phyloP scores from a whole-genome alignment of 1,284 basidiomycete genomes.

The Ganoderma lingzhi region DNA sequence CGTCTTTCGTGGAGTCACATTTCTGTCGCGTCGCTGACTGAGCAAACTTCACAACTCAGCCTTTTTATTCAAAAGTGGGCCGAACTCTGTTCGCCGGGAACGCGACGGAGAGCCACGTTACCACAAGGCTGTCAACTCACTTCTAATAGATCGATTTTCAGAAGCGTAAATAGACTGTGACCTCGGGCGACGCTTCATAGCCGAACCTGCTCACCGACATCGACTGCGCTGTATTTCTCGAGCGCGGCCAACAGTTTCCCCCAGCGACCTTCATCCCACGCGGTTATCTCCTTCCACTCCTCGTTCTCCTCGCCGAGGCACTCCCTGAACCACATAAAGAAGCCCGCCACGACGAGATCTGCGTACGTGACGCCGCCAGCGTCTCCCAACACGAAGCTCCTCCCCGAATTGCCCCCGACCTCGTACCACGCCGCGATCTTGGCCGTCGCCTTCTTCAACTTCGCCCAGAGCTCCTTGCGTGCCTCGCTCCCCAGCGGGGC shows the following conservation, averaged over 20 bases:
- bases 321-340: slow-evolving; percentile 41
- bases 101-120: too few relatives aligned
- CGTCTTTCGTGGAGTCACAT: not conserved
- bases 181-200: not conserved
- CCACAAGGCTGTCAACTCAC: too few relatives aligned
- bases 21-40: not conserved
- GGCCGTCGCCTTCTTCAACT: slow-evolving; percentile 39
- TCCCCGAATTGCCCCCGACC: slow-evolving; percentile 33
- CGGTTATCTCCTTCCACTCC: slow-evolving; percentile 47
- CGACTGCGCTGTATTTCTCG: not conserved
- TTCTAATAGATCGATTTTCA: too few relatives aligned
- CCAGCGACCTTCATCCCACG: slow-evolving; percentile 51
- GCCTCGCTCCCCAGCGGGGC: slow-evolving; percentile 32
- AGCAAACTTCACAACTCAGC: not conserved
- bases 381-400: slow-evolving; percentile 37
- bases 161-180: too few relatives aligned
- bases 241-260: slow-evolving; percentile 35
- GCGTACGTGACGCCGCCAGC: slow-evolving; percentile 41
- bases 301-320: slow-evolving; percentile 44
- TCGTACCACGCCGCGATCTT: slow-evolving; percentile 40
- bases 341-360: slow-evolving; percentile 44
- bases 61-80: not conserved
- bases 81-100: not conserved
- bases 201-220: slow-evolving; percentile 1
- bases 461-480: slow-evolving; percentile 41